Evolutionary conservation across 2,329 filamentous ascomycete genomes (phyloP).

Genomic region (Aureobasidium leucospermi): DNA sequence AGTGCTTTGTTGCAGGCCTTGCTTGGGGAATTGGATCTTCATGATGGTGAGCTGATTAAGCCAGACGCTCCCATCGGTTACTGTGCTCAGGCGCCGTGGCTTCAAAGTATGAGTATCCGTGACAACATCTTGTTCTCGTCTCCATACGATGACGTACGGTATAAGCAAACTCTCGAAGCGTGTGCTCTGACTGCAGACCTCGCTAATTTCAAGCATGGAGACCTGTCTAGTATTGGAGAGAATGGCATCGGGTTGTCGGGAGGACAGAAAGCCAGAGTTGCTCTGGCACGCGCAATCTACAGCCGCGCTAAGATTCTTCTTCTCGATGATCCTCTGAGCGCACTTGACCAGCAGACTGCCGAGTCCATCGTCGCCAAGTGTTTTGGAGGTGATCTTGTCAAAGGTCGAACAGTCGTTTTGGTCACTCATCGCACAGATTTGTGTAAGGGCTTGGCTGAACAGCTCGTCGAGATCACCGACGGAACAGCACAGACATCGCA

Average conservation of each 20-base stretch:
- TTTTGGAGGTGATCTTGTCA: slow-evolving; percentile 47
- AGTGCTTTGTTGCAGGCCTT: slow-evolving; percentile 53
- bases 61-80: slow-evolving; percentile 54
- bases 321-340: slow-evolving; percentile 42
- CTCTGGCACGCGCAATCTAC: slow-evolving; percentile 42
- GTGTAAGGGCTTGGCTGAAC: slow-evolving; percentile 63
- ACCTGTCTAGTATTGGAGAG: slow-evolving; percentile 45
- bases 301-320: slow-evolving; percentile 39
- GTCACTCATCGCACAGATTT: slow-evolving; percentile 64
- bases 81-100: slow-evolving; percentile 59
- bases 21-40: slow-evolving; percentile 52
- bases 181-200: slow-evolving; percentile 57
- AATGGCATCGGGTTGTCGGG: slow-evolving; percentile 43
- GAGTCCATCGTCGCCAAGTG: slow-evolving; percentile 53
- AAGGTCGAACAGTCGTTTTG: slow-evolving; percentile 49
- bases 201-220: slow-evolving; percentile 55
- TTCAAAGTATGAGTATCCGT: slow-evolving; percentile 62
- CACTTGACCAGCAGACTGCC: slow-evolving; percentile 54
- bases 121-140: slow-evolving; percentile 61
- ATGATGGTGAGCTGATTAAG: slow-evolving; percentile 43
- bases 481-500: slow-evolving; percentile 42
- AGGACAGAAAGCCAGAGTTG: slow-evolving; percentile 41
- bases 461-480: slow-evolving; percentile 62
- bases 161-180: slow-evolving; percentile 59
- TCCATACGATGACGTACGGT: slow-evolving; percentile 62